Percentiles rank a stretch among this genome's conserved stretches.
phyloP scores from a whole-genome alignment of 768 basidiomycete genomes.

The Leucosporidium yakuticum region DNA sequence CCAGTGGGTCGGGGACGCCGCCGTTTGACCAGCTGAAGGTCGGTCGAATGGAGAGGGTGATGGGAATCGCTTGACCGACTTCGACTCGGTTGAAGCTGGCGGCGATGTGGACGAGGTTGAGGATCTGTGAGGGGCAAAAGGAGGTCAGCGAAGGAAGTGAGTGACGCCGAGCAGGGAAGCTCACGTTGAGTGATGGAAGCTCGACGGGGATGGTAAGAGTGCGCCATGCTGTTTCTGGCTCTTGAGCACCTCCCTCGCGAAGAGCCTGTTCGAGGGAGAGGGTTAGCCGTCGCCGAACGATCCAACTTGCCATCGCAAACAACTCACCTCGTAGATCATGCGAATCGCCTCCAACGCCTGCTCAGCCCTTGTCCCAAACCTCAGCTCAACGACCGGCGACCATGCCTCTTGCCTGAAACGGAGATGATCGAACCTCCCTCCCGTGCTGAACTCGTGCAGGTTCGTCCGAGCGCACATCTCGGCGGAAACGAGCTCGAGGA shows the following conservation, averaged over 20 bases:
- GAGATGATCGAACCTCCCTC: slow-evolving; percentile 28
- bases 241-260: slow-evolving; percentile 42
- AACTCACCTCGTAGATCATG: slow-evolving; percentile 10
- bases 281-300: too few species aligned
- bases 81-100: slow-evolving; percentile 52
- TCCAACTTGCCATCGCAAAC: too few species aligned
- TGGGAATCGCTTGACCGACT: slow-evolving; percentile 80
- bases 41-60: slow-evolving; percentile 60
- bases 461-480: slow-evolving; percentile 43
- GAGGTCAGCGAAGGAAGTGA: not conserved
- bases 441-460: slow-evolving; percentile 43
- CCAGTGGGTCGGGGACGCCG: slow-evolving; percentile 12
- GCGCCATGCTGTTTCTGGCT: slow-evolving; percentile 52
- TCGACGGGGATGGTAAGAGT: slow-evolving; percentile 78
- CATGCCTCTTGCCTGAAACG: slow-evolving; percentile 40
- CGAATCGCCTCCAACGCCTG: not conserved
- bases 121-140: slow-evolving; percentile 46
- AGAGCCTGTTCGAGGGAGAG: too few species aligned
- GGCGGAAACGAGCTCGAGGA: slow-evolving; percentile 31
- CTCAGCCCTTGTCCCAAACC: too few species aligned
- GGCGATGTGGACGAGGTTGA: slow-evolving; percentile 45
- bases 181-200: slow-evolving; percentile 70
- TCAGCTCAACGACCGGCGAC: too few species aligned
- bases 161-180: slow-evolving; percentile 37
- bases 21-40: slow-evolving; percentile 69